These are phyloP conservation scores for Acanthamoeba royreba DNA, from an alignment of 208 protist species.

Conservation along the genomic window DNA sequence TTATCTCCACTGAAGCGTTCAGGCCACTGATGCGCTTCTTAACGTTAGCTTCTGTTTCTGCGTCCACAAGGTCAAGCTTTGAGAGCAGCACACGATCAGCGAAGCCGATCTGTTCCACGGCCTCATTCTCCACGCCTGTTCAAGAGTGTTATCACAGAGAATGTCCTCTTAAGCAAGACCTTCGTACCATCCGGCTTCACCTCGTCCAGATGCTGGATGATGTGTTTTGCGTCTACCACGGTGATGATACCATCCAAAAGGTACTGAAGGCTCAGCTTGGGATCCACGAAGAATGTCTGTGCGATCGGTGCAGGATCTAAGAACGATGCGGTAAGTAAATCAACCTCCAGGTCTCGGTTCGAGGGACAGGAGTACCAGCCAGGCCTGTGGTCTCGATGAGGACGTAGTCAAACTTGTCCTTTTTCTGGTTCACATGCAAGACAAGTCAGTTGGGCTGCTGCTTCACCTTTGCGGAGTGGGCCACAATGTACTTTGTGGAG, in stretches of 20 bases:
- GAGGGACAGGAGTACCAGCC: neutral
- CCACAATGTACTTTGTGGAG: neutral
- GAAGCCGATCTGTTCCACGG: constrained; percentile 55
- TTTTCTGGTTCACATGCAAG: constrained; percentile 46
- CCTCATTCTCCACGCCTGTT: neutral
- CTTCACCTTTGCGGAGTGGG: too few species aligned
- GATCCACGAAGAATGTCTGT: constrained; percentile 59
- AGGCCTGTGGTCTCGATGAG: constrained; percentile 57
- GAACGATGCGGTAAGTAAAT: neutral
- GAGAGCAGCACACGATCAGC: constrained; percentile 62
- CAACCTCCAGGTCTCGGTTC: too few species aligned
- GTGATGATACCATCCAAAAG: constrained; percentile 69
- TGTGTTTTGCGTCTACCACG: constrained; percentile 60
- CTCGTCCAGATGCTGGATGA: constrained; percentile 56
- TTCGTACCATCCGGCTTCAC: neutral
- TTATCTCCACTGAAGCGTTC: constrained; percentile 44
- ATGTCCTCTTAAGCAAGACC: too few species aligned
- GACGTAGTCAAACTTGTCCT: constrained; percentile 50
- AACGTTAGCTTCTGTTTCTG: neutral
- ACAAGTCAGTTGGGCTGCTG: too few species aligned
- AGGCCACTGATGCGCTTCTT: neutral
- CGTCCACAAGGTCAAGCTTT: constrained; percentile 61
- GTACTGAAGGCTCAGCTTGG: constrained; percentile 50
- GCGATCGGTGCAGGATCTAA: constrained; percentile 38
- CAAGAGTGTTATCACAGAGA: too few species aligned